These are phyloP conservation scores for Diaporthe nobilis DNA, from an alignment of 2,329 filamentous ascomycete species.

Conservation along the genomic window DNA sequence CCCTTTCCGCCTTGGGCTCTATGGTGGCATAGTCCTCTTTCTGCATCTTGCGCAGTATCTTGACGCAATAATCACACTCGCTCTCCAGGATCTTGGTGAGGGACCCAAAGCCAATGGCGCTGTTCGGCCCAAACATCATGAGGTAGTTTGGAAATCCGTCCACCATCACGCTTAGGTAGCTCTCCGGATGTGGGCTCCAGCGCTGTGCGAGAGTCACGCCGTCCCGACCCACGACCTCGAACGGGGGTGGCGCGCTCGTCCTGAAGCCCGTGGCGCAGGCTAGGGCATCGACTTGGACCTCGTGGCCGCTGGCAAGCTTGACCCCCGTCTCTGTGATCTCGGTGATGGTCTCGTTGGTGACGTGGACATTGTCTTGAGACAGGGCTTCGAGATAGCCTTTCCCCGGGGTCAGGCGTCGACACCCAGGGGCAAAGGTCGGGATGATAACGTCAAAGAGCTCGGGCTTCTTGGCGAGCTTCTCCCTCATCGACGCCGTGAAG, in stretches of 20 bases:
- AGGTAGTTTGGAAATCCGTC: constrained; percentile 65
- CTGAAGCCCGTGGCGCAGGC: constrained; percentile 63
- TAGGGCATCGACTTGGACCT: constrained; percentile 59
- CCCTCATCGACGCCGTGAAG: constrained; percentile 56
- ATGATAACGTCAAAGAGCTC: constrained; percentile 59
- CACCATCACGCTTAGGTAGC: constrained; percentile 61
- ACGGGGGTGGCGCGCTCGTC: constrained; percentile 56
- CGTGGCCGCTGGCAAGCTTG: constrained; percentile 44
- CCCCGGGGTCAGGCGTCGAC: constrained; percentile 61
- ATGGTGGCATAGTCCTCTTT: constrained; percentile 61
- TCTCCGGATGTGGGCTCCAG: constrained; percentile 56
- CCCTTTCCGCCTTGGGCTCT: constrained; percentile 58
- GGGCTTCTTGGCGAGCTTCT: constrained; percentile 58
- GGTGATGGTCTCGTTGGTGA: constrained; percentile 53
- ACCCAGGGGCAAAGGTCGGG: constrained; percentile 60
- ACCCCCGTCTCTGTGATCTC: constrained; percentile 55
- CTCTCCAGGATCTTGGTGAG: constrained; percentile 63
- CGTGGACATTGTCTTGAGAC: constrained; percentile 56
- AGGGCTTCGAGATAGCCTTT: constrained; percentile 62
- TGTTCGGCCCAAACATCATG: constrained; percentile 64
- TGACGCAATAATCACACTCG: constrained; percentile 63
- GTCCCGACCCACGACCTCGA: constrained; percentile 56
- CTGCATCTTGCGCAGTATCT: constrained; percentile 62
- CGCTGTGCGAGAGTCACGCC: constrained; percentile 54
- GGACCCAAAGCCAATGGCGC: constrained; percentile 61